A percentile compares a stretch with the other conserved stretches of the same genome.
Evolutionary conservation across 169 alveolate species (phyloP).

Genomic region (Cryptosporidium tyzzeri): DNA sequence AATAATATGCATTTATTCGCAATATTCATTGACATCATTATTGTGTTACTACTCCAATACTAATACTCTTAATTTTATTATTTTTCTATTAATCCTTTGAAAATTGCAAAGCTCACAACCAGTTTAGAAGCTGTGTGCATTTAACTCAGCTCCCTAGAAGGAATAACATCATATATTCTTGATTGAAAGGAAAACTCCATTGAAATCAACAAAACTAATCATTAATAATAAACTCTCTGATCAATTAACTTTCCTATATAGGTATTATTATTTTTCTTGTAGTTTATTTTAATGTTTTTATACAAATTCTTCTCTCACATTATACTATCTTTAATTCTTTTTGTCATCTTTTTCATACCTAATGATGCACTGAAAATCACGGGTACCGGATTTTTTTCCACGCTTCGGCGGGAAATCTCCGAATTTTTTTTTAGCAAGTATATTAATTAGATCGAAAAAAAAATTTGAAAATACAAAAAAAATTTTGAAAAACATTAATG

Average conservation of each 20-base stretch:
- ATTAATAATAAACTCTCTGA: slow-evolving; percentile 9
- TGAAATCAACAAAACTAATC: background rate
- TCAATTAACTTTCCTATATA: slow-evolving; percentile 5
- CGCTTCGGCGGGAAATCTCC: background rate
- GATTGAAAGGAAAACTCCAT: background rate
- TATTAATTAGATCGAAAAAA: background rate
- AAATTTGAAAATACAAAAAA: background rate
- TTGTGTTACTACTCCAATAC: background rate
- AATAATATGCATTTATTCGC: no score
- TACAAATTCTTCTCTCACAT: background rate
- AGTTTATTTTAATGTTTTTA: slow-evolving; percentile 18
- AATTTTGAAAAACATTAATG: background rate
- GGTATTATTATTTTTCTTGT: slow-evolving; percentile 4
- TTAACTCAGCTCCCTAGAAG: background rate
- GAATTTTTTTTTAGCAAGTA: background rate
- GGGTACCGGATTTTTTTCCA: background rate
- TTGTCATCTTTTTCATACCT: no score
- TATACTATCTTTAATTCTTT: no score
- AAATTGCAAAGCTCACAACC: background rate
- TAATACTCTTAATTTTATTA: background rate
- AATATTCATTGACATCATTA: background rate
- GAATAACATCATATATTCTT: background rate
- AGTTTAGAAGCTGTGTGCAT: background rate
- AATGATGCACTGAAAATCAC: background rate
- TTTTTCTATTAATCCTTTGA: slow-evolving; percentile 10